phyloP scores from a whole-genome alignment of 345 rosid species.

The Laguncularia racemosa region DNA sequence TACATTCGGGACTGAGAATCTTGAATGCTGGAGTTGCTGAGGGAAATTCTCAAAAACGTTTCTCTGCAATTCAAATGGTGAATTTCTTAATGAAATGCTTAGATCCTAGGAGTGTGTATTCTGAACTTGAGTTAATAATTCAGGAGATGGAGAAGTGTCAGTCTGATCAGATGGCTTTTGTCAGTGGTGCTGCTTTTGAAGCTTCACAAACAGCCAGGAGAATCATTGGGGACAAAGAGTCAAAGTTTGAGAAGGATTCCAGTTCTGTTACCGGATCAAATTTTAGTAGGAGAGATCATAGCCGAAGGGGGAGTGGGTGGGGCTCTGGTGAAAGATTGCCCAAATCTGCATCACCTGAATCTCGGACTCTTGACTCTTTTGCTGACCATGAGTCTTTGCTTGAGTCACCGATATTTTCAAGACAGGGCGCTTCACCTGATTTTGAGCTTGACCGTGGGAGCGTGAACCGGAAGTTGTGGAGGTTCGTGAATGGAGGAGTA shows the following conservation, averaged over 20 bases:
- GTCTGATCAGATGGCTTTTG: slow-evolving; percentile 77
- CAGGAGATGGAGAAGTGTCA: slow-evolving; percentile 81
- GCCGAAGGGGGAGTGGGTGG: slow-evolving; percentile 17
- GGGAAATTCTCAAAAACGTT: slow-evolving; percentile 67
- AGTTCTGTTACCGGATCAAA: slow-evolving; percentile 41
- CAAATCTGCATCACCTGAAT: slow-evolving; percentile 63
- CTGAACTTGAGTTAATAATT: slow-evolving; percentile 62
- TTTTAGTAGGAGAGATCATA: slow-evolving; percentile 31
- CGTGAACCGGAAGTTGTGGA: slow-evolving; percentile 62
- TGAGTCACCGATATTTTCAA: slow-evolving; percentile 46
- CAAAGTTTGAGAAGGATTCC: slow-evolving; percentile 52
- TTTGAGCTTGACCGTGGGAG: slow-evolving; percentile 39
- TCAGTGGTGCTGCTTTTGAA: slow-evolving; percentile 85
- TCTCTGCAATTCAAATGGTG: slow-evolving; percentile 87
- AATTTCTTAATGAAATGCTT: slow-evolving; percentile 76
- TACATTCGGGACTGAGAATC: slow-evolving; percentile 64
- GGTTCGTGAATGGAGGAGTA: slow-evolving; percentile 41
- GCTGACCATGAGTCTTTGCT: slow-evolving; percentile 35
- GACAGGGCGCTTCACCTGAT: slow-evolving; percentile 21
- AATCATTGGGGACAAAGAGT: slow-evolving; percentile 42
- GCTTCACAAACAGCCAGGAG: slow-evolving; percentile 74
- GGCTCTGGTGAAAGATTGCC: slow-evolving; percentile 26
- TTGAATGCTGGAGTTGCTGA: slow-evolving; percentile 45
- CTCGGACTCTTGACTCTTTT: slow-evolving; percentile 56
- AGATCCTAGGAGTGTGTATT: slow-evolving; percentile 65